These are phyloP conservation scores for Kodamaea lidongshanica DNA, from an alignment of 805 yeast species.

Conservation along the genomic window DNA sequence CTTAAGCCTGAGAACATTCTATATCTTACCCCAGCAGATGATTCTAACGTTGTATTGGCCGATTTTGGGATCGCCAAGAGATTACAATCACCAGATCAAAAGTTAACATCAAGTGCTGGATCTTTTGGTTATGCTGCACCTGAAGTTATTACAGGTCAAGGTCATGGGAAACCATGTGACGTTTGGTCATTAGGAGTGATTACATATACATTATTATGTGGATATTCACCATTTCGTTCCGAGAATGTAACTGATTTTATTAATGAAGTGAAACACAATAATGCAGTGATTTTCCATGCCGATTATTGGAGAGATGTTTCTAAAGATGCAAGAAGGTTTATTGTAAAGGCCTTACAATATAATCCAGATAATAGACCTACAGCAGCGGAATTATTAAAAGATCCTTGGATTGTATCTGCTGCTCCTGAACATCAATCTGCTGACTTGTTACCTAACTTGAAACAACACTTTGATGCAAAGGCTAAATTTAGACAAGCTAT, in stretches of 20 bases:
- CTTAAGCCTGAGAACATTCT: slow-evolving; percentile 90
- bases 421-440: slow-evolving; percentile 41
- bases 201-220: slow-evolving; percentile 82
- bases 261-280: slow-evolving; percentile 64
- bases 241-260: slow-evolving; percentile 78
- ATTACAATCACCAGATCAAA: slow-evolving; percentile 52
- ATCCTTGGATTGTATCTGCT: slow-evolving; percentile 64
- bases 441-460: slow-evolving; percentile 77
- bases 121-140: slow-evolving; percentile 98
- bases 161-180: slow-evolving; percentile 95
- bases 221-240: slow-evolving; percentile 86
- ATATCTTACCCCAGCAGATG: slow-evolving; percentile 48
- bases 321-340: slow-evolving; percentile 73
- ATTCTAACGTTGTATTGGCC: slow-evolving; percentile 77
- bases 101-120: slow-evolving; percentile 72
- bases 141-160: slow-evolving; percentile 72
- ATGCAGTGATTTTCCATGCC: slow-evolving; percentile 78
- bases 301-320: slow-evolving; percentile 83
- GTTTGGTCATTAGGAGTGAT: slow-evolving; percentile 95
- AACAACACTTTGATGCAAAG: slow-evolving; percentile 78
- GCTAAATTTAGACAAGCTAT: slow-evolving; percentile 79
- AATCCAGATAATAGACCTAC: slow-evolving; percentile 68
- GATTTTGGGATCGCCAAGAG: slow-evolving; percentile 94
- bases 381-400: slow-evolving; percentile 54
- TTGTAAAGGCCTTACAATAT: slow-evolving; percentile 60